phyloP scores from a whole-genome alignment of 2,329 filamentous ascomycete genomes.

The Zopfia rhizophila region DNA sequence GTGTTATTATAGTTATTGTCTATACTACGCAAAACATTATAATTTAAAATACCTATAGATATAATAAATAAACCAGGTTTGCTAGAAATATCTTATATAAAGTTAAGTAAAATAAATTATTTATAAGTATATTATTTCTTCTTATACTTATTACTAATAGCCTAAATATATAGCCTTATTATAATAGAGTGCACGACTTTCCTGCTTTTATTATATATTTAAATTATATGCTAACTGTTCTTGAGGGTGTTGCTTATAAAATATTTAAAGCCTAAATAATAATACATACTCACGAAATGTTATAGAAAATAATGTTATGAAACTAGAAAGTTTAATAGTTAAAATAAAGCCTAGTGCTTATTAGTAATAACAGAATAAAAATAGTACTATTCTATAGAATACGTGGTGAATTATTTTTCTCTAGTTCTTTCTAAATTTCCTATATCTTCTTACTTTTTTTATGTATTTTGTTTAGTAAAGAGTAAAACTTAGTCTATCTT shows the following conservation, averaged over 20 bases:
- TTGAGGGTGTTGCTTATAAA: constrained; percentile 34
- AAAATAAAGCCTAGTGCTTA: too few species aligned
- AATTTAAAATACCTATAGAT: constrained; percentile 31
- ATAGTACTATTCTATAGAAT: too few species aligned
- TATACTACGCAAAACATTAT: constrained; percentile 43
- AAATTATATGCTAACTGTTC: constrained; percentile 40
- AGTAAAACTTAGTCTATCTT: too few species aligned
- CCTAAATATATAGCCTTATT: constrained; percentile 23
- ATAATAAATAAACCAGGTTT: constrained; percentile 44
- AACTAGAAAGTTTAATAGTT: too few species aligned
- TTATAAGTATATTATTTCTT: constrained; percentile 34
- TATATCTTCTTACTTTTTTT: too few species aligned
- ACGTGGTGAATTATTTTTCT: too few species aligned
- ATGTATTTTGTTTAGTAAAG: too few species aligned
- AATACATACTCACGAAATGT: too few species aligned
- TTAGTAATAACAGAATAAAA: too few species aligned
- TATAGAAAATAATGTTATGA: too few species aligned
- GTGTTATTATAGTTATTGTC: constrained; percentile 69
- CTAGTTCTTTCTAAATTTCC: too few species aligned
- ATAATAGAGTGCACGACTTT: constrained; percentile 35
- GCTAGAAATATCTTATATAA: constrained; percentile 33
- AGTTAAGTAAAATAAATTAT: constrained; percentile 23
- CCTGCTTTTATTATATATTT: constrained; percentile 39
- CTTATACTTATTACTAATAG: constrained; percentile 40
- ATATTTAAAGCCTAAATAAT: constrained; percentile 38